Evolutionary conservation across 192 early-diverging fungal genomes (phyloP), one percentile per base, ranked within the genome.

Genomic region (Coemansia sp.): DNA sequence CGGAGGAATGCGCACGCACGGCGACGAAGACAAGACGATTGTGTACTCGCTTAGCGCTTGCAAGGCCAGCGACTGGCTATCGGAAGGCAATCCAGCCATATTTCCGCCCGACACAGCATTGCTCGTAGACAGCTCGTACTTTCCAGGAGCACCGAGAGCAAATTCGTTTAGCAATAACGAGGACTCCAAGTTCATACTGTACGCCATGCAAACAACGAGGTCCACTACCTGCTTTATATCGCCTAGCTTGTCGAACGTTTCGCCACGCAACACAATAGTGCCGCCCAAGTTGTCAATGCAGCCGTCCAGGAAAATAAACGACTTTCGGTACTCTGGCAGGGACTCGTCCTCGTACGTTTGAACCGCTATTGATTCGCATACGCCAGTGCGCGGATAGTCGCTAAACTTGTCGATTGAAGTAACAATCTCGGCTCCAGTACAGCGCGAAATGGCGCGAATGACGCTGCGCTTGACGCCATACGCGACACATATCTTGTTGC

Each of bases 201-300:
- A 94, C 0, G 93, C 90, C 10, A 95, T 91, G 74, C 93, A 93
- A 9, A 93, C 90, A 79, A 96, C 91, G 18, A 99, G 78, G 34
- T 91, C 87, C 15, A 94, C 86, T 3, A 98, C 87, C 55, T 89
- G 88, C 71, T 99, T 99, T 63, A 97, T 88, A 20, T 88, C 84
- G 42, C 75, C 82, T 57, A 99, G 85, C 15, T 76, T 74, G 29
- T 88, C 82, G 33, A 89, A 67, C 13, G 85, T 84, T 6, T 87
- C 95, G n/a, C 97, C 97, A 15, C 97, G 91, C 52, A 99, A 72
- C 11, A 96, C 91, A 43, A 99, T 85, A 0, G 96, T 97, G 63
- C 96, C 92, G 27, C 95, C 94, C 0, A 93, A 78, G 46, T 90
- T 88, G 40, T 86, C 84, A 13, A 88, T 85, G 78, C 95, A 96